A percentile compares a stretch with the other conserved stretches of the same genome.
Conservation (phyloP, 2,329 filamentous ascomycete genomes). For the Colletotrichum sp. region DNA sequence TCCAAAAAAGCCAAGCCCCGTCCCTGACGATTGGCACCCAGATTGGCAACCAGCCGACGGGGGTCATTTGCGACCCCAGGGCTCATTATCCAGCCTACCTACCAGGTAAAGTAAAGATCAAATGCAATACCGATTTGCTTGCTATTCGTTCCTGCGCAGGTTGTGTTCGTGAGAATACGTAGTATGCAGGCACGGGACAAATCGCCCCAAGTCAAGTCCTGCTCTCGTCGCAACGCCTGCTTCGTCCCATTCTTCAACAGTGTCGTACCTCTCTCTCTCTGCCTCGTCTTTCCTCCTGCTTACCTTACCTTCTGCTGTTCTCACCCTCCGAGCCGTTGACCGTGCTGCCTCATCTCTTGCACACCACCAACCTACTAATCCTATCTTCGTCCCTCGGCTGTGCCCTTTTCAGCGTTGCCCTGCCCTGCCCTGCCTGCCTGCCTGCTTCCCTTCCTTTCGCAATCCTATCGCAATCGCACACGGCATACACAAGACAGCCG, state of each 20-base stretch:
- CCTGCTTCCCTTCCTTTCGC: neutral
- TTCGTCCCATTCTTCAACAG: neutral
- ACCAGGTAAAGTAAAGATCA: neutral
- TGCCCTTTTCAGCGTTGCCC: neutral
- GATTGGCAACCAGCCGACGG: slow-evolving; percentile 2
- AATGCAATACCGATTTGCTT: neutral
- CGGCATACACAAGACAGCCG: neutral
- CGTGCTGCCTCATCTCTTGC: neutral
- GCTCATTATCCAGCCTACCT: neutral
- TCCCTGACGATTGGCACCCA: neutral
- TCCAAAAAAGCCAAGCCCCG: neutral
- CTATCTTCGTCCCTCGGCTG: neutral
- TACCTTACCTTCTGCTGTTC: neutral
- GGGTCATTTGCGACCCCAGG: neutral
- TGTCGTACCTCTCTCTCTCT: neutral
- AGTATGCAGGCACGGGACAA: neutral
- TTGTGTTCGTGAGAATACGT: neutral
- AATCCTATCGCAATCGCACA: neutral
- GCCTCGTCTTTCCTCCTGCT: neutral
- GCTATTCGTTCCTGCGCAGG: neutral
- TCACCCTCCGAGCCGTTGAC: neutral
- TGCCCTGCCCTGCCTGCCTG: neutral
- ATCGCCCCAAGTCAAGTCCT: neutral
- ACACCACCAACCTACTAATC: neutral
- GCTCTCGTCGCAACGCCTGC: neutral